Evolutionary conservation across 139 green algal genomes (phyloP), one percentile per base, ranked within the genome.

Genomic region (Chlamydomonas sphaeroides): DNA sequence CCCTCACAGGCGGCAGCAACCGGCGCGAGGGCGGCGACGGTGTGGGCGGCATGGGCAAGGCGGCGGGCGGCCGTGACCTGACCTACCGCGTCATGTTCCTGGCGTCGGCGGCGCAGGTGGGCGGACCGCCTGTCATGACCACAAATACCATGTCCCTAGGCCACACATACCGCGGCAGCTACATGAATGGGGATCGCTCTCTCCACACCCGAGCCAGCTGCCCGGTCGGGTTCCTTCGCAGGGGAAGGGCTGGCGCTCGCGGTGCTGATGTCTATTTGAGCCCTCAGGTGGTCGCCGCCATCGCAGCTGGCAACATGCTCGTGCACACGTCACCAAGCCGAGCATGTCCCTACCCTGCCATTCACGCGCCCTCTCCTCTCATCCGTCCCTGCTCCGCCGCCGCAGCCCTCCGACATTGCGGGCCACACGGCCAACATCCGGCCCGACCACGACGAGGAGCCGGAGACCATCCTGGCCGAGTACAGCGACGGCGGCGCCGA

Each of bases 21-120:
- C 53, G 28, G 59, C 11, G 41, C 7, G 66, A 68, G 0, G 66
- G 49, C 14, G 86, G 89, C 18, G 89, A 94, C 73, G 95, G 96
- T 49, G 85, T 98, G 39, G 87, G 70, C 0, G 97, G 97, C 26
- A 83, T 98, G 41, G 75, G 75, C 75, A 92, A 88, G 78, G 80
- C 80, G 6, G 90, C 95, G 33, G 97, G 96, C 28, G 89, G 91
- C 21, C 87, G 97, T 17, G 96, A 99, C 86, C 90, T 99, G n/a
- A 97, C 92, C 15, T 99, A 84, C 69, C 88, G 88, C 59, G 87
- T 99, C 57, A 91, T 89, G 66, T 99, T 99, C 89, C 71, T 98
- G 38, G 95, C 96, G 45, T 94, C 69, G 82, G 88, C 89, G 28
- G 59, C 59, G 5, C 68, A 85, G 79, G 79, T 85, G 53, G 18